Base-by-base conservation (phyloP, 2,329 filamentous ascomycete genomes). In the Scytalidium sp. region DNA sequence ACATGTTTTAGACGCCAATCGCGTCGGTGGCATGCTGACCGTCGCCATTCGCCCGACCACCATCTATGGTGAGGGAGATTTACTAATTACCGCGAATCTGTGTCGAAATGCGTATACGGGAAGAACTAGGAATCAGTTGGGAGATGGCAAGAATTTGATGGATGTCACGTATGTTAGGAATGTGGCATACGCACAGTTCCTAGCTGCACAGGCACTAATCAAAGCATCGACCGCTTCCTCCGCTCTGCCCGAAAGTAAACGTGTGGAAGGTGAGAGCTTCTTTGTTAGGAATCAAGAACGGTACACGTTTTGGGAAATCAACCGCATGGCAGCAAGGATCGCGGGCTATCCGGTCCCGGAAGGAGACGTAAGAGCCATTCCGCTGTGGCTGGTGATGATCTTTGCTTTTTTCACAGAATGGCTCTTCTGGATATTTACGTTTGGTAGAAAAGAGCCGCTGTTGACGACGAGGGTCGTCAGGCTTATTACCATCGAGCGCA, bases 401-500 rank as follows among this genome's bases (percentile, higher is more conserved):
- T 51, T 59, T 50, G 52, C 57, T 13, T 40, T 57, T 44, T 40
- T 49, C 25, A 53, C 57, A 10, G 55, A 59, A 40, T 59, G 49
- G 40, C 42, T 53, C 11, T 46, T 49, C 20, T 59, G 55, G 57
- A 47, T 50, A 13, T 43, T 41, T 3, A 56, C 47, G 2, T 49
- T 43, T 21, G 57, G 57, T 7, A 55, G 51, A 50, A 56, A 48
- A 22, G 45, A 45, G 39, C 32, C 42, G 11, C n/a, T 19, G 22
- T 19, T 55, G 43, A 56, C 43, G 9, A 55, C 43, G 20, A 19
- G 43, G 9, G 47, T 20, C 2, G 45, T 87, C 53, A 71, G 78
- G 56, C 87, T 85, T 66, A 81, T 80, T 62, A 83, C 78, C 64
- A 86, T 89, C 81, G 85, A 81, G 46, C 75, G 87, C 49, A 90